Evolutionary conservation across 331 rosid genomes (phyloP).

Genomic region (Quercus tomentella): DNA sequence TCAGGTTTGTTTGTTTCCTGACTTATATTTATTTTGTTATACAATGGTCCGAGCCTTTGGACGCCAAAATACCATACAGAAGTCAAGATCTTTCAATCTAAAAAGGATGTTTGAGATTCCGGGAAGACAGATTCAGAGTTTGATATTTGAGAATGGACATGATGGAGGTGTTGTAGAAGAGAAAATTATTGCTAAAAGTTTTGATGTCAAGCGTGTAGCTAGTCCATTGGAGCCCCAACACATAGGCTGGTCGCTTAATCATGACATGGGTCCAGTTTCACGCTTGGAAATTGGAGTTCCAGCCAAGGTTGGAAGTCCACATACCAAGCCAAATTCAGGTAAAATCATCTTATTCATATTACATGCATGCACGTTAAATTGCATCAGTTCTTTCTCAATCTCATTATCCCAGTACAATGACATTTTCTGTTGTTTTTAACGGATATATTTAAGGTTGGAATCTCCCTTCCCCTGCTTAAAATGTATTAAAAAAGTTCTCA

Average conservation of each 20-base stretch:
- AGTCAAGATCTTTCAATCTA: constrained; percentile 62
- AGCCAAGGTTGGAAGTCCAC: constrained; percentile 10
- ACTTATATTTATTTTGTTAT: background rate
- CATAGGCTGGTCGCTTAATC: constrained; percentile 17
- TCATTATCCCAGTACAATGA: background rate
- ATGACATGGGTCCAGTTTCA: constrained; percentile 18
- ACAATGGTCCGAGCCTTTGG: constrained; percentile 63
- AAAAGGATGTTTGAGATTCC: constrained; percentile 61
- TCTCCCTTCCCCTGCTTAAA: too few relatives aligned
- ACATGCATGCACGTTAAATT: background rate
- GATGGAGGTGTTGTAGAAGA: constrained; percentile 17
- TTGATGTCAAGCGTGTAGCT: constrained; percentile 15
- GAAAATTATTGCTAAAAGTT: constrained; percentile 26
- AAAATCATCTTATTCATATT: background rate
- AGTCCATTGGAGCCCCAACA: constrained; percentile 5
- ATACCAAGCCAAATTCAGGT: constrained; percentile 48
- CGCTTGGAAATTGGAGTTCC: constrained; percentile 12
- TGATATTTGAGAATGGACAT: constrained; percentile 36
- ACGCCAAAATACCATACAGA: constrained; percentile 48
- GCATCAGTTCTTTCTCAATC: background rate
- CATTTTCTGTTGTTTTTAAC: too few relatives aligned
- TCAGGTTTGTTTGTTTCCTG: constrained; percentile 10
- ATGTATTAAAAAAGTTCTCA: too few relatives aligned
- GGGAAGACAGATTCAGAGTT: constrained; percentile 51
- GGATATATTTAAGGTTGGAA: too few relatives aligned